A percentile compares a stretch with the other conserved stretches of the same genome.
Conservation (phyloP, 148 eudicot species). For the Mesembryanthemum crystallinum region DNA sequence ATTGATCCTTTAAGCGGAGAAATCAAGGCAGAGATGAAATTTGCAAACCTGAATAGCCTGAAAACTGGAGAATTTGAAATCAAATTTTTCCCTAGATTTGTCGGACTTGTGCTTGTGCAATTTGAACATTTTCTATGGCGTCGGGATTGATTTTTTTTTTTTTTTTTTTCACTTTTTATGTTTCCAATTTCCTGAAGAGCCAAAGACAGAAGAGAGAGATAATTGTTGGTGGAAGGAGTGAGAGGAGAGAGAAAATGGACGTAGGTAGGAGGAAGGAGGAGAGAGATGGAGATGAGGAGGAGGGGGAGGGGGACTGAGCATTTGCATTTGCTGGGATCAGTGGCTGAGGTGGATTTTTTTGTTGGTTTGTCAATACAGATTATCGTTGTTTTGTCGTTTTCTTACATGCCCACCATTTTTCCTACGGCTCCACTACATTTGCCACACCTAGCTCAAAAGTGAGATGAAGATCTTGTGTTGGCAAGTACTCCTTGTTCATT, state of each 20-base stretch:
- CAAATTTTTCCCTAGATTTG: conserved; percentile 43
- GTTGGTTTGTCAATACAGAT: background rate
- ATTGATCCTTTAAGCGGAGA: background rate
- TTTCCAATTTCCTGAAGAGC: too few species aligned
- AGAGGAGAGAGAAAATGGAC: background rate
- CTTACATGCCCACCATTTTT: too few species aligned
- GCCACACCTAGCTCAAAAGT: too few species aligned
- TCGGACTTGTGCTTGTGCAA: conserved; percentile 51
- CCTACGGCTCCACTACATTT: too few species aligned
- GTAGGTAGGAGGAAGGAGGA: background rate
- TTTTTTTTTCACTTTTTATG: too few species aligned
- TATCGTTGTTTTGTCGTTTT: too few species aligned
- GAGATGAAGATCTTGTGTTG: too few species aligned
- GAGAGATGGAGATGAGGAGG: background rate
- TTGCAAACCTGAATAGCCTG: conserved; percentile 62
- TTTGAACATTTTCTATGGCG: conserved; percentile 51
- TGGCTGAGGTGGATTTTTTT: background rate
- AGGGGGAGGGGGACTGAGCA: conserved; percentile 11
- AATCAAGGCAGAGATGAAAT: background rate
- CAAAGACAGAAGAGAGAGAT: background rate
- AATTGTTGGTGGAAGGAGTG: too few species aligned
- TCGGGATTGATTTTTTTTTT: background rate
- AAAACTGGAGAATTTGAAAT: conserved; percentile 66
- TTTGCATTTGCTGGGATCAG: conserved; percentile 13
- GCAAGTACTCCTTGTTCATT: too few species aligned